phyloP scores from a whole-genome alignment of 192 early-diverging fungal genomes.

The Entophlyctis luteolus region DNA sequence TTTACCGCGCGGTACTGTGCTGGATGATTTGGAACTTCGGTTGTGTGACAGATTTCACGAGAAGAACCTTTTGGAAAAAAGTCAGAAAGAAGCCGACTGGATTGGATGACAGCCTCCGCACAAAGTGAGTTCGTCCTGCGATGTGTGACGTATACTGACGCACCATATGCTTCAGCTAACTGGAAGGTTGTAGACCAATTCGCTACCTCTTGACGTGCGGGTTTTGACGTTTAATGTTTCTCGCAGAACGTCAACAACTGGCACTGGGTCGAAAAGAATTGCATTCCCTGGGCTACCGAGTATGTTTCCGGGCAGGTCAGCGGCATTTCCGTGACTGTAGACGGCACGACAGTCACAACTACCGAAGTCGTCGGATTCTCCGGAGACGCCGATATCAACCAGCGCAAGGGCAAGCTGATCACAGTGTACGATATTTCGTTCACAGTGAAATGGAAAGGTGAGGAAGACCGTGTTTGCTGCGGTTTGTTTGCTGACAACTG shows the following conservation, averaged over 20 bases:
- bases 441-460: conserved; percentile 68
- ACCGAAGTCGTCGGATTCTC: conserved; percentile 60
- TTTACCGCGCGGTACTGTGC: too few species aligned
- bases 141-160: too few species aligned
- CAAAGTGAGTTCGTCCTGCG: too few species aligned
- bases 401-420: conserved; percentile 93
- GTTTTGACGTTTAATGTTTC: too few species aligned
- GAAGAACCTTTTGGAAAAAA: too few species aligned
- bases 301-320: conserved; percentile 70
- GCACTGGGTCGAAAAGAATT: conserved; percentile 92
- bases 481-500: not conserved
- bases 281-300: conserved; percentile 81
- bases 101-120: too few species aligned
- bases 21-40: too few species aligned
- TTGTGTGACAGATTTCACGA: too few species aligned
- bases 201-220: too few species aligned
- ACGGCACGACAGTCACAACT: conserved; percentile 56
- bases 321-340: conserved; percentile 49
- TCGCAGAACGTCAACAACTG: conserved; percentile 54
- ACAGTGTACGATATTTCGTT: conserved; percentile 87
- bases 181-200: too few species aligned
- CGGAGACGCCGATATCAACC: conserved; percentile 91
- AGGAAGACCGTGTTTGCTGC: not conserved
- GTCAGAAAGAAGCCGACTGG: too few species aligned
- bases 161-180: too few species aligned